Base-by-base conservation (phyloP, 2,329 filamentous ascomycete species). In the Aaosphaeria arxii region DNA sequence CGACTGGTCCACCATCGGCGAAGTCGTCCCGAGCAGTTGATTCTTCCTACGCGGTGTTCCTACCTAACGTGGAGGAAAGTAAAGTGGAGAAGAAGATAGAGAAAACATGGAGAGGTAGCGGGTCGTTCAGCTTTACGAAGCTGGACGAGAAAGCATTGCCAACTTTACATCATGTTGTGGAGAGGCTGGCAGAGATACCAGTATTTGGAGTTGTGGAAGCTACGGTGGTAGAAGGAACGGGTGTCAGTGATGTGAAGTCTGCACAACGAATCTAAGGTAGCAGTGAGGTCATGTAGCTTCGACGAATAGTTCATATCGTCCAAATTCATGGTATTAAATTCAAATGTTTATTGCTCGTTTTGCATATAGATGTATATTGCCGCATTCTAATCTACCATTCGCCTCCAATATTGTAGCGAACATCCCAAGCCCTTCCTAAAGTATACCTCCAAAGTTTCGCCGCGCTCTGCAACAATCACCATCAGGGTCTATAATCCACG, bases 111-210 rank as follows among this genome's bases (percentile, higher is more conserved):
- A 66, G 67, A 43, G 62, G 58, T 1, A 36, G 33, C 33, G 76
- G 77, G 1, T 71, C 57, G 2, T 63, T 85, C 44, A 64, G 69
- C 44, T 75, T 84, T 46, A 71, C 80, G 36, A 68, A 66, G 0
- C 54, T 77, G 11, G 75, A 81, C 55, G 81, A 76, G 81, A 69
- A 80, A 42, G 69, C 65, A 4, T 59, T 86, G 49, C 84, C 83
- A 0, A 86, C 82, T 2, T 65, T 86, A 45, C 81, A 86, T 57
- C 79, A 85, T 58, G 66, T 86, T 6, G 67, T 81, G 5, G 63
- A 67, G 17, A 69, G 74, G 11, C 61, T 85, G 47, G 74, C 74
- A 1, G 78, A 82, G 53, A 70, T 86, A 4, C 83, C 82, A 0
- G 63, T 84, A 1, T 83, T 80, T 55, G 76, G 77, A 47, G 63